Conservation (phyloP, 2,329 filamentous ascomycete genomes). For the Aspergillus puulaauensis region DNA sequence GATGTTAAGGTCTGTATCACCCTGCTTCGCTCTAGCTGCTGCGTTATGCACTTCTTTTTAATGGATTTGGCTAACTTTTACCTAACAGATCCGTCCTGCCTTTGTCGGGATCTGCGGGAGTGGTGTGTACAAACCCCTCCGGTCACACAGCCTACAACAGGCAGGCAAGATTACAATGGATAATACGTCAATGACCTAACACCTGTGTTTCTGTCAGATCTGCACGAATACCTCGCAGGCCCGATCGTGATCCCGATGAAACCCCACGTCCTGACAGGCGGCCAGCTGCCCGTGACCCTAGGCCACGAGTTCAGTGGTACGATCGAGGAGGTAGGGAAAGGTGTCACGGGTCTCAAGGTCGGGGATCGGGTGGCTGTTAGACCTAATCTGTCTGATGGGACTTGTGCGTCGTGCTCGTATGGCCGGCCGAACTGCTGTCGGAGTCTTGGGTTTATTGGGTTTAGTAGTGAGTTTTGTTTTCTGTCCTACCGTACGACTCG, state of each 20-base stretch:
- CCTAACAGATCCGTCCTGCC: conserved; percentile 27
- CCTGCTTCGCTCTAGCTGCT: background rate
- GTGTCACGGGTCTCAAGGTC: conserved; percentile 47
- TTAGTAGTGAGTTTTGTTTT: conserved; percentile 37
- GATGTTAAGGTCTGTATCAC: conserved; percentile 45
- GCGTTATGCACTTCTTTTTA: background rate
- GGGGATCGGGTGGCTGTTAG: conserved; percentile 61
- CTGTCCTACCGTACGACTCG: background rate
- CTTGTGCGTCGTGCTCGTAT: conserved; percentile 55
- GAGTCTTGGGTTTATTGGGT: conserved; percentile 54
- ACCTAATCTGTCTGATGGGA: conserved; percentile 59
- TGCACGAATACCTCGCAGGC: conserved; percentile 54
- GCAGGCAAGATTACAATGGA: no score
- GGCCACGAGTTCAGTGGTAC: conserved; percentile 67
- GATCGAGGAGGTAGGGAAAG: conserved; percentile 58
- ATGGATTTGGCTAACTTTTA: background rate
- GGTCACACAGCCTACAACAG: background rate
- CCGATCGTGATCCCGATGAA: conserved; percentile 48
- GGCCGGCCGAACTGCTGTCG: conserved; percentile 60
- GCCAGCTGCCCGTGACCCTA: conserved; percentile 58
- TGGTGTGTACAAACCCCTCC: conserved; percentile 16
- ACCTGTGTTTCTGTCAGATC: conserved; percentile 28
- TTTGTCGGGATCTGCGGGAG: conserved; percentile 39
- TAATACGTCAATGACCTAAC: background rate
- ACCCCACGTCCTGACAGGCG: conserved; percentile 60